Base-by-base conservation (phyloP, 208 protist species). In the Naegleria gruberi region DNA sequence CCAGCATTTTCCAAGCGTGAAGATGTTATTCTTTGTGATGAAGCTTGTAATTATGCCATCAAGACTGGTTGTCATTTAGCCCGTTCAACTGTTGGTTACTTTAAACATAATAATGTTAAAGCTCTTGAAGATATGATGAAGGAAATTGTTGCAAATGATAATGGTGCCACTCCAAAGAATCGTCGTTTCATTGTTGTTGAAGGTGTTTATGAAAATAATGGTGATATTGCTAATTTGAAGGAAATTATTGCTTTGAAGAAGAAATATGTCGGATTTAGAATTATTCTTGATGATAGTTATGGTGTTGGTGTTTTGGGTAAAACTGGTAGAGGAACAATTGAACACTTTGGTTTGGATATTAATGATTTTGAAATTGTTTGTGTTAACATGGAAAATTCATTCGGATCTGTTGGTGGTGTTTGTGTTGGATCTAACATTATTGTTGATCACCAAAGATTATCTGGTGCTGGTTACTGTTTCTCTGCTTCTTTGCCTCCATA, bases 271-370 rank as follows among this genome's bases (percentile, higher is more conserved):
- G 96, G 97, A 88, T 98, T 98, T 93, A 94, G 96, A 65, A 90
- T 99, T 34, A 96, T 99, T 3, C 91, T 99, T 19, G 98, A 99
- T 81, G 98, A 99, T 91, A 96, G 96, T 82, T 95, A 97, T 89
- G 96, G 96, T 30, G 96, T 99, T 90, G 98, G 98, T 51, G 95
- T 95, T 19, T 91, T 99, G 4, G 98, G 98, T 90, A 94, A 95
- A 73, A 97, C 94, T 12, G 98, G 97, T 44, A 95, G 96, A 86
- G 98, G 98, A 47, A 96, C 96, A 0, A 94, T 94, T 26, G 98
- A 99, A 92, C 95, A 99, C 91, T 98, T 96, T 90, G 94, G 94
- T 81, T 93, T 99, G 23, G 90, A 94, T 43, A 93, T 95, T 42
- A 91, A 91, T 85, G 91, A 95, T n/a, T 92, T 98, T 65, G 95